Evolutionary conservation across 169 alveolate species (phyloP).

Genomic region (Amoebophrya sp.): DNA sequence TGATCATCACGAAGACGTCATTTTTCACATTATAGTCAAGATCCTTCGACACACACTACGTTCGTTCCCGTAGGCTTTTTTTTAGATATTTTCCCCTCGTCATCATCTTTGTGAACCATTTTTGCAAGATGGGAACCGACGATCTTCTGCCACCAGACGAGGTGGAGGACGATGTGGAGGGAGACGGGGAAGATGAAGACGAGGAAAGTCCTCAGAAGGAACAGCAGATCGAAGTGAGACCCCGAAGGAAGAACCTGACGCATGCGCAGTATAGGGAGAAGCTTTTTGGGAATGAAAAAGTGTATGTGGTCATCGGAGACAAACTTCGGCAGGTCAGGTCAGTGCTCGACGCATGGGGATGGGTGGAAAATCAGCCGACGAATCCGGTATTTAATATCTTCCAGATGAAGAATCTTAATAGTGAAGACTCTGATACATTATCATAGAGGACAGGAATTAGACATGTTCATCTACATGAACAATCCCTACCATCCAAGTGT

Average conservation of each 20-base stretch:
- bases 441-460: no score
- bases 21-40: no score
- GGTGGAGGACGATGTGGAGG: neutral
- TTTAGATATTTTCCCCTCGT: no score
- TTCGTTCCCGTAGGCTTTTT: no score
- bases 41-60: no score
- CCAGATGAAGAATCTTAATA: no score
- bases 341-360: neutral
- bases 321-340: neutral
- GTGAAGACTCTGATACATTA: no score
- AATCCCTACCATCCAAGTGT: no score
- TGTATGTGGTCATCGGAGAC: conserved; percentile 1
- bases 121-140: neutral
- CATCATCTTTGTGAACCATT: no score
- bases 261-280: neutral
- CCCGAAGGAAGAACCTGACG: neutral
- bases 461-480: no score
- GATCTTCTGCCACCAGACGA: neutral
- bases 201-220: no score
- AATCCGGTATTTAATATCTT: neutral
- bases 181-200: neutral
- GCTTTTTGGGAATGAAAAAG: neutral
- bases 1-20: no score
- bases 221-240: neutral
- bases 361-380: neutral